These are phyloP conservation scores for Narthecium ossifragum DNA, from an alignment of 106 monocot genomes.

Conservation along the genomic window DNA sequence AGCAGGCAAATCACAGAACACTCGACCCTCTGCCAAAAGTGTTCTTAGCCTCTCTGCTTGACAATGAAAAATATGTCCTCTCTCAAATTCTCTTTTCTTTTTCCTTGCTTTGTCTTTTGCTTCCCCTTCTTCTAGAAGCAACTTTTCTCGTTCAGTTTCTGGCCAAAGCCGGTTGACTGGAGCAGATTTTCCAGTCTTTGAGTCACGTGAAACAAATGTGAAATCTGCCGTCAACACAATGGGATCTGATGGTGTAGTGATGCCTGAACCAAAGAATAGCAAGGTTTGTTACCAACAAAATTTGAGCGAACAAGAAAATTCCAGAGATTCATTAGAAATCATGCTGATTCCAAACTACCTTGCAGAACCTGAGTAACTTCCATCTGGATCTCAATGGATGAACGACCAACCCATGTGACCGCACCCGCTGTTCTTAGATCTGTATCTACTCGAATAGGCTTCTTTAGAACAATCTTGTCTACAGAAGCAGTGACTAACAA, in stretches of 20 bases:
- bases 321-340: neutral
- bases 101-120: constrained; percentile 60
- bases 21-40: constrained; percentile 73
- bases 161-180: constrained; percentile 81
- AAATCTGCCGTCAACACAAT: constrained; percentile 83
- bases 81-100: constrained; percentile 44
- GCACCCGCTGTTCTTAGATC: constrained; percentile 83
- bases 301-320: neutral
- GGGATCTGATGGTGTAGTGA: constrained; percentile 26
- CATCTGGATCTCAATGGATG: constrained; percentile 85
- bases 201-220: constrained; percentile 95
- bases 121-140: constrained; percentile 61
- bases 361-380: constrained; percentile 67
- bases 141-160: constrained; percentile 69
- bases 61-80: constrained; percentile 46
- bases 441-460: constrained; percentile 73
- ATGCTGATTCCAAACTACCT: constrained; percentile 27
- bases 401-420: constrained; percentile 93
- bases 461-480: constrained; percentile 91
- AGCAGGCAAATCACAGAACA: constrained; percentile 94
- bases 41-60: constrained; percentile 45
- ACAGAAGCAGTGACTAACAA: constrained; percentile 89
- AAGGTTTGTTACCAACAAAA: neutral
- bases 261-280: too few species aligned
- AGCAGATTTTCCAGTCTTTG: constrained; percentile 84